A percentile compares a stretch with the other conserved stretches of the same genome.
Conservation (phyloP, 2,329 filamentous ascomycete species). For the Paraconiothyrium brasiliense region DNA sequence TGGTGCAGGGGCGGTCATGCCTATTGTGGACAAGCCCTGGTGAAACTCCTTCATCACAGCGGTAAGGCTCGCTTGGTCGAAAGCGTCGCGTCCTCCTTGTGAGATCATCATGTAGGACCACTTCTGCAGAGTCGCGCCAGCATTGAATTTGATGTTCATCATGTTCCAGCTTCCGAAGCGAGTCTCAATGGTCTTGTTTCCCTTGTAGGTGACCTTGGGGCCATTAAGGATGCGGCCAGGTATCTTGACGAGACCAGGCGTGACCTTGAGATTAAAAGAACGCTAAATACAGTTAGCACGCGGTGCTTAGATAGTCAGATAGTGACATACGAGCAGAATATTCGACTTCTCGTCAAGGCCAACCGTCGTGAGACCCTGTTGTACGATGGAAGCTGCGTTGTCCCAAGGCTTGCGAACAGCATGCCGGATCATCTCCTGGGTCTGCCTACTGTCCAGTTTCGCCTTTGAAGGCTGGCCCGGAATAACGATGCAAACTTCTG, state of each 20-base stretch:
- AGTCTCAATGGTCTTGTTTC: constrained; percentile 41
- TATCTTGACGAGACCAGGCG: constrained; percentile 72
- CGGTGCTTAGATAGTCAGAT: background rate
- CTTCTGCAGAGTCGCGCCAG: constrained; percentile 14
- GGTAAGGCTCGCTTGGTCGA: constrained; percentile 10
- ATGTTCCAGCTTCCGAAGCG: constrained; percentile 66
- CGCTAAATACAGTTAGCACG: constrained; percentile 14
- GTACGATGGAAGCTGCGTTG: constrained; percentile 31
- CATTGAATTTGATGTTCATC: constrained; percentile 31
- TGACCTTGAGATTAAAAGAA: constrained; percentile 70
- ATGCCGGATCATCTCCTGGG: constrained; percentile 37
- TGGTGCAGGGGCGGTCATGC: constrained; percentile 18
- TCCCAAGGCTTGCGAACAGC: constrained; percentile 37
- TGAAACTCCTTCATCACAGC: constrained; percentile 24
- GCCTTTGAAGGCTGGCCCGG: constrained; percentile 33
- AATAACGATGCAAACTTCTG: constrained; percentile 35
- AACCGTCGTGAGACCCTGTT: constrained; percentile 24
- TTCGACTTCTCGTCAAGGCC: constrained; percentile 28
- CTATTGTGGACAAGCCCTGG: constrained; percentile 20
- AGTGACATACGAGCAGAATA: constrained; percentile 24
- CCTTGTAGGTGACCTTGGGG: constrained; percentile 68
- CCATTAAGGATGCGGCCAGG: constrained; percentile 70
- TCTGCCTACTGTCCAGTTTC: constrained; percentile 34
- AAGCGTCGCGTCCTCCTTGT: constrained; percentile 17
- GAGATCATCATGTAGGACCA: constrained; percentile 29